These are phyloP conservation scores for Salvia splendens DNA, from an alignment of 257 asterid genomes.

Conservation along the genomic window DNA sequence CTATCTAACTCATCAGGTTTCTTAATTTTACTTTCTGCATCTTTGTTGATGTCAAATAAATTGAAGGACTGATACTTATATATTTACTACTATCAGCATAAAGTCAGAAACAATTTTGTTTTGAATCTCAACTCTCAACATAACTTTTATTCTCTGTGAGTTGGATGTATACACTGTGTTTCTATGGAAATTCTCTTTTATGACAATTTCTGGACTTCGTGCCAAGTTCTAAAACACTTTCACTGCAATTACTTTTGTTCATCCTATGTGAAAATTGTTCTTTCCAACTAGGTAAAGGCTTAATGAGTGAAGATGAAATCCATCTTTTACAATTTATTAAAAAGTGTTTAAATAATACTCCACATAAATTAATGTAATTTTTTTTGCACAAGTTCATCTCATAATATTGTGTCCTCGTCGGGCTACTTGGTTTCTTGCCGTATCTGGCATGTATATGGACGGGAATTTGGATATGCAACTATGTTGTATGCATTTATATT, in stretches of 20 bases:
- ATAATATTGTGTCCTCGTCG: no score
- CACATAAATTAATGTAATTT: background rate
- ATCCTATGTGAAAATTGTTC: no score
- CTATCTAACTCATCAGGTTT: conserved; percentile 88
- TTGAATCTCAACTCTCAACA: background rate
- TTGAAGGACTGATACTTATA: background rate
- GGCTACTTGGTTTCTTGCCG: no score
- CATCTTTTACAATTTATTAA: no score
- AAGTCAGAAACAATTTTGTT: no score
- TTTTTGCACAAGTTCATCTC: no score
- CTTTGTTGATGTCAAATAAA: background rate
- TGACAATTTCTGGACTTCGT: no score
- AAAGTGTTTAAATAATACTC: background rate
- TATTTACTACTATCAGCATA: conserved; percentile 10
- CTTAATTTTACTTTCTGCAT: background rate
- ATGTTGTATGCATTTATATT: no score
- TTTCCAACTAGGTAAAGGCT: no score
- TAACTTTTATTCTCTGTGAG: background rate
- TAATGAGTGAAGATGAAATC: no score
- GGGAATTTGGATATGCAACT: background rate
- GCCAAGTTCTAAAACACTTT: no score
- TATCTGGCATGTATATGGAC: background rate
- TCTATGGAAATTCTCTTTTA: background rate
- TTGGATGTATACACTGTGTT: background rate
- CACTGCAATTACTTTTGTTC: no score